Evolutionary conservation across 108 stramenopile species (phyloP), one percentile per base, ranked within the genome.

Genomic region (Nitzschia putrida): DNA sequence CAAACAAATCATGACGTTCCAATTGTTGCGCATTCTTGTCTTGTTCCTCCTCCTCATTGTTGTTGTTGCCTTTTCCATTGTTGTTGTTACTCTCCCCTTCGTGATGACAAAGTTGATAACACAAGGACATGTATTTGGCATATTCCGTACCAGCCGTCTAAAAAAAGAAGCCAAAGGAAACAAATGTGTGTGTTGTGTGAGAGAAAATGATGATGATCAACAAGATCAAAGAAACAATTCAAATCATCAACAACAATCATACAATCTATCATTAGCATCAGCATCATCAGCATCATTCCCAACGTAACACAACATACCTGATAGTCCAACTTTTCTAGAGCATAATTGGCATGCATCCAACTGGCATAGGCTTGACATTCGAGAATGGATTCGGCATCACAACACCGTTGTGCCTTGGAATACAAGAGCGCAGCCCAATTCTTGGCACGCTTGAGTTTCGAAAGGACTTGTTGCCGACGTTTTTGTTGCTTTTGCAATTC

Each of bases 271-370:
- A 49, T 1, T 5, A 0, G 55, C 61, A 53, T 18, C n/a, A n/a
- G n/a, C n/a, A n/a, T n/a, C n/a, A n/a, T n/a, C n/a, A n/a, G n/a
- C n/a, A n/a, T n/a, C n/a, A n/a, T n/a, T n/a, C n/a, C n/a, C n/a
- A n/a, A n/a, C n/a, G n/a, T n/a, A n/a, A n/a, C 24, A 40, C 24
- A 26, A 73, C 81, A 29, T 55, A 83, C 78, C 42, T 78, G 61
- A 77, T 85, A 84, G 39, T 81, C 53, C 55, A 66, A 47, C 22
- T 68, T 63, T 73, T 88, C 80, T 26, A 85, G 38, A 20, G 64
- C 63, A 24, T 79, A 79, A 68, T 86, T 93, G 14, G 87, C 92
- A n/a, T 69, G 72, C 86, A 89, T 93, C 86, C 87, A 93, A 20
- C 74, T 67, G 39, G 74, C 80, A 49, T 93, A 93, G 3, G 88